A percentile compares a stretch with the other conserved stretches of the same genome.
These are phyloP conservation scores for Paraconiothyrium brasiliense DNA, from an alignment of 2,329 filamentous ascomycete genomes.

Conservation along the genomic window DNA sequence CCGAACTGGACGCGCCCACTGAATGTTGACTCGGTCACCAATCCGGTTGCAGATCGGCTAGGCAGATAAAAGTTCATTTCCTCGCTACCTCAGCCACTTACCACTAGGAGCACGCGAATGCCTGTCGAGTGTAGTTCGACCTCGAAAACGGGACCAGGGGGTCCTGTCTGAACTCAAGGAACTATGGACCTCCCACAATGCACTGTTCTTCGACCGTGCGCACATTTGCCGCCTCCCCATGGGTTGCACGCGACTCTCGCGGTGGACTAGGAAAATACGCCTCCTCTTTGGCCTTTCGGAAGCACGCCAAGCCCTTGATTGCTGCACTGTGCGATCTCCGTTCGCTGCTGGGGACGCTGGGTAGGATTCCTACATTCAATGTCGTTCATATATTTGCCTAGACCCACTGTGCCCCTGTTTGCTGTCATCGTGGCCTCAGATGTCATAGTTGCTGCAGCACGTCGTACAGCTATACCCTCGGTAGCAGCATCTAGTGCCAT, in stretches of 20 bases:
- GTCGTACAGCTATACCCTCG: conserved; percentile 9
- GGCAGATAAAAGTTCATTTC: conserved; percentile 30
- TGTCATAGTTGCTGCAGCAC: conserved; percentile 20
- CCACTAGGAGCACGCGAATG: conserved; percentile 33
- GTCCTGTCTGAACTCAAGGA: conserved; percentile 33
- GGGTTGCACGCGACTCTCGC: conserved; percentile 47
- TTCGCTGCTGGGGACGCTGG: conserved; percentile 29
- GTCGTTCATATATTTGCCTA: conserved; percentile 15
- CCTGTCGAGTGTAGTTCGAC: conserved; percentile 30
- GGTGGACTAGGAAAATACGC: conserved; percentile 46
- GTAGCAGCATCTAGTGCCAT: conserved; percentile 12
- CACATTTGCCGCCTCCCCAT: conserved; percentile 22
- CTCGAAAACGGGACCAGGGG: conserved; percentile 44
- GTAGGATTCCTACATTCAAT: conserved; percentile 16
- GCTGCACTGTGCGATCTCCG: conserved; percentile 23
- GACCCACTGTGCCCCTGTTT: conserved; percentile 18
- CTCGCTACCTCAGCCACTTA: conserved; percentile 40
- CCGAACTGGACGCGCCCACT: conserved; percentile 33
- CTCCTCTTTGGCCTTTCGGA: conserved; percentile 27
- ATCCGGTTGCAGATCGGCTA: conserved; percentile 43
- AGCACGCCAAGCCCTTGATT: conserved; percentile 19
- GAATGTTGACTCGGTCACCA: conserved; percentile 39
- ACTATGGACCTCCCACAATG: conserved; percentile 30
- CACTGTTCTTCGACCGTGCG: conserved; percentile 29
- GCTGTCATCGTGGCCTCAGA: conserved; percentile 20